Evolutionary conservation across 768 basidiomycete species (phyloP), one percentile per base, ranked within the genome.

Genomic region (Amanita exitialis): DNA sequence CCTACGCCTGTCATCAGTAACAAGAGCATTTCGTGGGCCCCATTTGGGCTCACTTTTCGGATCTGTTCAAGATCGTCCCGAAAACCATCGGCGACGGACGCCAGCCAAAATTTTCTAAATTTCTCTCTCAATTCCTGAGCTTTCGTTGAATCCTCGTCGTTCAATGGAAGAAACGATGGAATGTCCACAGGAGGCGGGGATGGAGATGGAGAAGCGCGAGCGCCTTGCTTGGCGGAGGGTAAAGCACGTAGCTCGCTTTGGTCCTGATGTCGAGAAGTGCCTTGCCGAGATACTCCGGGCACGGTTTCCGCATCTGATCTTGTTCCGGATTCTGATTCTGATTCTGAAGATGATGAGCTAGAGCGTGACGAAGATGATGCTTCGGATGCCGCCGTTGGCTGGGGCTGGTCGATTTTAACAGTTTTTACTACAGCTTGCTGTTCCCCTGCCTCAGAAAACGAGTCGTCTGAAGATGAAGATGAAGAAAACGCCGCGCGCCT

Each of bases 21-120:
- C 18, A 15, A 21, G 23, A 32, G 12, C 20, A 13, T 4, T 30
- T 16, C 27, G 18, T 44, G 16, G 9, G 9, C 34, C 35, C 27
- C 16, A 16, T 8, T 2, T 10, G 2, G n/a, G 64, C 75, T 35
- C 47, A 86, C 90, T 75, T 90, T 87, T 28, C 83, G 79, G 58
- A 92, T 82, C 58, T 82, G 75, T 58, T 90, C 87, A n/a, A 92
- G 69, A 62, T 92, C 90, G 42, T 86, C 82, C 55, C 77, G 78
- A 66, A 92, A 93, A 9, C 79, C 88, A 61, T 90, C 86, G 1
- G 82, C 86, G 6, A 91, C 75, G 0, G 83, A 79, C 2, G 79
- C 68, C 88, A 92, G 90, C 90, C 90, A 92, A 60, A 92, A 91
- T 63, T 83, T 82, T 50, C 83, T 70, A 62, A 92, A 92, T 39